Percentiles rank a stretch among this genome's conserved stretches.
Conservation (phyloP, 441 rosid genomes). For the Isatis lusitanica region DNA sequence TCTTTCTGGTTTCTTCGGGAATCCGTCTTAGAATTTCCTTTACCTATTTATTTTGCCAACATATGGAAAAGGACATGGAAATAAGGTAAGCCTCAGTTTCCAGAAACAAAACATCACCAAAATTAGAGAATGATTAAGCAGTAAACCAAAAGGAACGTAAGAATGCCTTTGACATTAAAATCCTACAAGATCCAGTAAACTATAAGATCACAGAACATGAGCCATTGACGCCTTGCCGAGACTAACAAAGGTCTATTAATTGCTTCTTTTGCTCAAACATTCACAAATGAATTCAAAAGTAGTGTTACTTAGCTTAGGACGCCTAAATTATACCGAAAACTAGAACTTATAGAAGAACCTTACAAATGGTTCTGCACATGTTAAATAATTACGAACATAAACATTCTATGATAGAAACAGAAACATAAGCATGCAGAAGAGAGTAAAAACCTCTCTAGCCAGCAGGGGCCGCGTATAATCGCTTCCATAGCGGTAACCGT, state of each 20-base stretch:
- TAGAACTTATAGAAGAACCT: not conserved
- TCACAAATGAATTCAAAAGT: not conserved
- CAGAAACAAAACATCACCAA: slow-evolving; percentile 12
- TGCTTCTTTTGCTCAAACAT: slow-evolving; percentile 10
- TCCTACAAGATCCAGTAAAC: slow-evolving; percentile 19
- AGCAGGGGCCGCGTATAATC: slow-evolving; percentile 61
- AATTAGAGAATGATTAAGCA: not conserved
- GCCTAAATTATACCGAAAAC: not conserved
- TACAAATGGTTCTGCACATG: not conserved
- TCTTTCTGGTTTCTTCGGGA: slow-evolving; percentile 65
- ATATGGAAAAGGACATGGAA: slow-evolving; percentile 20
- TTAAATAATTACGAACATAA: too few relatives aligned
- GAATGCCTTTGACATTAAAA: slow-evolving; percentile 12
- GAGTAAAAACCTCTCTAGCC: slow-evolving; percentile 79
- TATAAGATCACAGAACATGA: slow-evolving; percentile 19
- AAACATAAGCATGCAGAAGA: slow-evolving; percentile 31
- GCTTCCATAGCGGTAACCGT: slow-evolving; percentile 85
- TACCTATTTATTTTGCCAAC: slow-evolving; percentile 49
- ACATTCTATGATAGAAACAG: slow-evolving; percentile 9
- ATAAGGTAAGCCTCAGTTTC: slow-evolving; percentile 15
- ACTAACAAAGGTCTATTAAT: not conserved
- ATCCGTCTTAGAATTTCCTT: slow-evolving; percentile 77
- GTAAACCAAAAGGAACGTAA: not conserved
- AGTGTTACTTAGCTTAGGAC: slow-evolving; percentile 4
- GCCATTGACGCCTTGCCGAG: slow-evolving; percentile 11